Evolutionary conservation across 1,284 basidiomycete genomes (phyloP), one percentile per base, ranked within the genome.

Genomic region (Ceratobasidium sp.): DNA sequence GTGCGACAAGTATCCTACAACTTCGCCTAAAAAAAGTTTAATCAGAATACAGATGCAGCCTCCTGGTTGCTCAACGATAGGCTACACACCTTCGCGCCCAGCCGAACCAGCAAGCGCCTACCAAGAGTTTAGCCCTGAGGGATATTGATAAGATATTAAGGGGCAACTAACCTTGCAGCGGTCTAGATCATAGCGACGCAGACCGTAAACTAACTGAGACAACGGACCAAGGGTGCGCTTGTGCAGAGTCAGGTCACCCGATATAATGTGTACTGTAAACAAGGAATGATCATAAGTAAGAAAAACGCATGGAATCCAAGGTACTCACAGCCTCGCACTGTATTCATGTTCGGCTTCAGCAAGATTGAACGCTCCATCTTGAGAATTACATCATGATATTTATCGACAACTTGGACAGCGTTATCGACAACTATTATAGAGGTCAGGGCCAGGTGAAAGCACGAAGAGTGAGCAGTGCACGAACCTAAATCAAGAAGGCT

Each of bases 221-320:
- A 93, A 89, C 0, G 92, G 92, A 73, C 90, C 91, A 10, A 93
- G 86, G 3, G 91, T 92, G 18, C 91, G 89, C 83, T 92, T 92
- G 82, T 91, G 91, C 78, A 92, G 84, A 67, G 90, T 91, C 15
- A 93, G 86, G 82, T 93, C 92, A n/a, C 90, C 92, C 51, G 91
- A 92, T 20, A 93, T 86, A 71, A 93, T 92, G 80, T 93, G 92
- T 72, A 93, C 91, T 92, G 73, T 26, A 33, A 44, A 61, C 46
- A 10, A 3, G 77, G 49, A 51, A 13, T 51, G 33, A 53, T 68
- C 58, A n/a, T 78, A 53, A 44, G 51, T 6, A 33, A 69, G 26
- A 58, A 12, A 49, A 46, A 46, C n/a, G n/a, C 44, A 51, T 51
- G 44, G 51, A 23, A 61, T 26, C 70, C 23, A 60, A 26, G 53